Evolutionary conservation across 108 stramenopile genomes (phyloP).

Genomic region (Licmophora abbreviata): DNA sequence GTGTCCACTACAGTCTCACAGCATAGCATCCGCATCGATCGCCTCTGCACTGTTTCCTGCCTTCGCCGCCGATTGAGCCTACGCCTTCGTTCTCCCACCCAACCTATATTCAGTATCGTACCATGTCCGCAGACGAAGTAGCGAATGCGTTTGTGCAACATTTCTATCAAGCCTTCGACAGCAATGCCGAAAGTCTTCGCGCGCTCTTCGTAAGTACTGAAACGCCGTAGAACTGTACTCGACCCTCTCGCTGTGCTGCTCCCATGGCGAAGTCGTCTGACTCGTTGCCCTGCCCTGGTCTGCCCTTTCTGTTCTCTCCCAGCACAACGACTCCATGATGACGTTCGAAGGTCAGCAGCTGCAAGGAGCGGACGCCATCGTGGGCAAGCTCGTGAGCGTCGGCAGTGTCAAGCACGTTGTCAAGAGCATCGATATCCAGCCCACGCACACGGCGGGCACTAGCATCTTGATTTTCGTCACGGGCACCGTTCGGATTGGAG

Average conservation of each 20-base stretch:
- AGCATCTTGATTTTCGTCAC: conserved; percentile 84
- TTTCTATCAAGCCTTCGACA: conserved; percentile 64
- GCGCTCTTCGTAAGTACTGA: conserved; percentile 77
- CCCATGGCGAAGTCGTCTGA: neutral
- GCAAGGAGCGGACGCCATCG: conserved; percentile 49
- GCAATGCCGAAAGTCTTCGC: conserved; percentile 46
- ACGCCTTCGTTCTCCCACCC: neutral
- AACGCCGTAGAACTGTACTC: no score
- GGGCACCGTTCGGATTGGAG: conserved; percentile 69
- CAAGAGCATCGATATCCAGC: conserved; percentile 86
- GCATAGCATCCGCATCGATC: no score
- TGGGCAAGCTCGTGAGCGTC: conserved; percentile 54
- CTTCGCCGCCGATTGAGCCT: neutral
- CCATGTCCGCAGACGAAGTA: conserved; percentile 83
- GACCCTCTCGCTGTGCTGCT: no score
- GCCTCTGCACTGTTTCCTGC: no score
- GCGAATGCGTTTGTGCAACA: conserved; percentile 80
- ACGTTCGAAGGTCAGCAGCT: conserved; percentile 84
- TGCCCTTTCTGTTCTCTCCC: neutral
- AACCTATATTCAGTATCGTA: neutral
- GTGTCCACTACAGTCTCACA: no score
- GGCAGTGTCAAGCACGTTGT: conserved; percentile 58
- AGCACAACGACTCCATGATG: conserved; percentile 22
- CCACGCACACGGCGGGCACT: conserved; percentile 37
- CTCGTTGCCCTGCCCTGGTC: neutral